phyloP scores from a whole-genome alignment of 164 flowering plant genomes.

The Tetracentron sinense region DNA sequence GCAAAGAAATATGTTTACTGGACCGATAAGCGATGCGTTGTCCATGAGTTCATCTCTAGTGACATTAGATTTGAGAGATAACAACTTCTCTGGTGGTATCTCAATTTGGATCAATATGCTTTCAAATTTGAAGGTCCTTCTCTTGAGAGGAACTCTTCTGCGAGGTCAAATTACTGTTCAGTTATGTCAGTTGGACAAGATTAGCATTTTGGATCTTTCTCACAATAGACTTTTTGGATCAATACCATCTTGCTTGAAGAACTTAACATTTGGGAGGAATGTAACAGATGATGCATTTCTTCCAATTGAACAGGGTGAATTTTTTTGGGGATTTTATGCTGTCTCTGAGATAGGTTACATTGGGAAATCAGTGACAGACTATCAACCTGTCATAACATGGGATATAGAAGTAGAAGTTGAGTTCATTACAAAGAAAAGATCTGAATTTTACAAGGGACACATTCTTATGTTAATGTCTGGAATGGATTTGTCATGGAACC shows the following conservation, averaged over 20 bases:
- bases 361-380: too few relatives aligned
- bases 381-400: too few relatives aligned
- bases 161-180: conserved; percentile 13
- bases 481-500: conserved; percentile 6
- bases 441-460: not conserved
- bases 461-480: not conserved
- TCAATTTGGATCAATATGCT: conserved; percentile 5
- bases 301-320: too few relatives aligned
- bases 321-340: too few relatives aligned
- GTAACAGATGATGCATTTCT: not conserved
- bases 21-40: not conserved
- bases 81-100: conserved; percentile 16
- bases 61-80: conserved; percentile 5
- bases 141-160: conserved; percentile 8
- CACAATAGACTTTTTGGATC: conserved; percentile 14
- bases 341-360: too few relatives aligned
- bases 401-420: too few relatives aligned
- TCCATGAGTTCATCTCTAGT: not conserved
- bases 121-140: not conserved
- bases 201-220: conserved; percentile 19
- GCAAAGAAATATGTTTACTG: conserved; percentile 8
- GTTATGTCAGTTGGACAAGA: conserved; percentile 3
- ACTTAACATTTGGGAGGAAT: conserved; percentile 1
- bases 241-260: conserved; percentile 11
- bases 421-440: not conserved